A percentile compares a stretch with the other conserved stretches of the same genome.
phyloP scores from a whole-genome alignment of 2,329 filamentous ascomycete species.

The Teratosphaeria zuluensis region DNA sequence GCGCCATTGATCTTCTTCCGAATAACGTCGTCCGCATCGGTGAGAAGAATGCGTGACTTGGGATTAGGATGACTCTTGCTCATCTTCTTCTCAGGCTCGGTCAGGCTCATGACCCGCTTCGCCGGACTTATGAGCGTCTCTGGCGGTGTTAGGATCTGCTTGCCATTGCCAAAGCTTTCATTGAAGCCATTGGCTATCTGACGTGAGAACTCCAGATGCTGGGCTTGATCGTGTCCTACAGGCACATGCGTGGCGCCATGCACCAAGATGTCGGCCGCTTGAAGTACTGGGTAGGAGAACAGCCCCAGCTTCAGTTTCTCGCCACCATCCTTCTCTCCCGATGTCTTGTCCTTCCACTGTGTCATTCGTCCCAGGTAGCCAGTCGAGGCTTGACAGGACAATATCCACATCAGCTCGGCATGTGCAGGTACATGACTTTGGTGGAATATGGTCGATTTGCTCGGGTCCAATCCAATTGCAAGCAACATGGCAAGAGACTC shows the following conservation, averaged over 20 bases:
- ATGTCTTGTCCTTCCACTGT: constrained; percentile 73
- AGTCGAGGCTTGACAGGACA: constrained; percentile 83
- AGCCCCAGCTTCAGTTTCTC: constrained; percentile 68
- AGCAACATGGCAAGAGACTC: constrained; percentile 72
- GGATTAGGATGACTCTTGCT: constrained; percentile 72
- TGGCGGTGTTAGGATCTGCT: constrained; percentile 52
- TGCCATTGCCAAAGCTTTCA: constrained; percentile 48
- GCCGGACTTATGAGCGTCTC: constrained; percentile 68
- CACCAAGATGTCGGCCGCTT: constrained; percentile 87
- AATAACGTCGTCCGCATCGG: constrained; percentile 57
- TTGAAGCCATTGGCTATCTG: constrained; percentile 86
- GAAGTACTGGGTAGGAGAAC: constrained; percentile 91
- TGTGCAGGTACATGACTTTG: constrained; percentile 61
- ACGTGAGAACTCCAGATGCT: constrained; percentile 88
- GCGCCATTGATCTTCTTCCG: constrained; percentile 60
- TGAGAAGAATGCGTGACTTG: constrained; percentile 73
- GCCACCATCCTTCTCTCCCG: constrained; percentile 32
- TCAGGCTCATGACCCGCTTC: constrained; percentile 83
- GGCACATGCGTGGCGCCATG: constrained; percentile 88
- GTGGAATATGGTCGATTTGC: constrained; percentile 69
- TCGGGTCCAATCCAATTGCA: constrained; percentile 72
- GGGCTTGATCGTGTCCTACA: constrained; percentile 88
- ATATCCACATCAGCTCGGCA: constrained; percentile 90
- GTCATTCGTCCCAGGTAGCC: constrained; percentile 98
- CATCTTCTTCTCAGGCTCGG: constrained; percentile 75